A percentile compares a stretch with the other conserved stretches of the same genome.
These are phyloP conservation scores for Corymbia citriodora DNA, from an alignment of 441 rosid species.

Conservation along the genomic window DNA sequence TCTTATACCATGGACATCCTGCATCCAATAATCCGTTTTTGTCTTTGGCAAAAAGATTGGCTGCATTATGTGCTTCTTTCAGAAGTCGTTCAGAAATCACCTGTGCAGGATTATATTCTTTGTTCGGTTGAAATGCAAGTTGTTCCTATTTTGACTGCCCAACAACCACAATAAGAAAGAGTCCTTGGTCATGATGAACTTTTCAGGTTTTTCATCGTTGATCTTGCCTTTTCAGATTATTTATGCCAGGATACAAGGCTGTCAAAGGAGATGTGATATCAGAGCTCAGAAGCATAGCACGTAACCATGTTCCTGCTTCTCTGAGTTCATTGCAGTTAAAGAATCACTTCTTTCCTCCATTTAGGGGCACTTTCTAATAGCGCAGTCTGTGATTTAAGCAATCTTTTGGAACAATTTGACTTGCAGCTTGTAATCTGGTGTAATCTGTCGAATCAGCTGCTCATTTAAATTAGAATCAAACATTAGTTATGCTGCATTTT, in stretches of 20 bases:
- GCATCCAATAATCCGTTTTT: neutral
- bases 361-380: neutral
- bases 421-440: neutral
- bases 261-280: neutral
- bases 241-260: neutral
- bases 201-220: neutral
- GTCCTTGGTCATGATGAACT: neutral
- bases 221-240: neutral
- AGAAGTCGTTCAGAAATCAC: neutral
- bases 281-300: neutral
- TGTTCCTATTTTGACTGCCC: neutral
- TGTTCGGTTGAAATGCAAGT: neutral
- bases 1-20: neutral
- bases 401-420: neutral
- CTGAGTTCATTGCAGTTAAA: neutral
- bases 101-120: neutral
- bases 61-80: neutral
- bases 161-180: neutral
- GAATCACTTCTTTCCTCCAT: neutral
- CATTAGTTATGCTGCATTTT: neutral
- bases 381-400: neutral
- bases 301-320: neutral
- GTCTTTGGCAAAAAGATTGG: neutral
- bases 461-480: neutral
- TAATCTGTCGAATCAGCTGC: neutral